phyloP scores from a whole-genome alignment of 2,329 filamentous ascomycete genomes.

The Torrubiella hemipterigena region DNA sequence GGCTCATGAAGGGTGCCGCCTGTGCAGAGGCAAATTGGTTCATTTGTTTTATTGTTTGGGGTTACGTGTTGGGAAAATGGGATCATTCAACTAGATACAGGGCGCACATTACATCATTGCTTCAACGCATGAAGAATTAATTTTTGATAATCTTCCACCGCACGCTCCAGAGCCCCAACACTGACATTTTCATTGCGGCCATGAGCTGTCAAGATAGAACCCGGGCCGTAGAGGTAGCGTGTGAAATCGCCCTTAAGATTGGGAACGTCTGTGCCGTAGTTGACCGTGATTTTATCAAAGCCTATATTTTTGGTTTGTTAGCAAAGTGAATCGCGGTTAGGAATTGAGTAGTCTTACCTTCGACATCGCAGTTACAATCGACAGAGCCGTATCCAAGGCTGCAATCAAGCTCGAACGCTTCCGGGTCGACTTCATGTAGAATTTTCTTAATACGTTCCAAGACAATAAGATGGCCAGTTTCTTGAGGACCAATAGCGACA shows the following conservation, averaged over 20 bases:
- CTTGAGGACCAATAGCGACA: conserved; percentile 56
- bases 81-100: too few species aligned
- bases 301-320: conserved; percentile 21
- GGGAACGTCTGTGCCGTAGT: conserved; percentile 79
- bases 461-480: conserved; percentile 39
- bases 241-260: conserved; percentile 53
- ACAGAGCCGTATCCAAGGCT: conserved; percentile 56
- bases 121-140: conserved; percentile 40
- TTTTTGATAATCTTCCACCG: conserved; percentile 61
- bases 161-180: conserved; percentile 57
- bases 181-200: conserved; percentile 66
- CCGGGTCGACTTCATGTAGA: conserved; percentile 31
- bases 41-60: too few species aligned
- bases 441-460: conserved; percentile 33
- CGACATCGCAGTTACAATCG: conserved; percentile 60
- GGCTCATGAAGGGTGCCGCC: too few species aligned
- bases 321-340: too few species aligned
- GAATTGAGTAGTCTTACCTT: conserved; percentile 29
- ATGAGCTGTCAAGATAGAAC: conserved; percentile 67
- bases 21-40: too few species aligned
- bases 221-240: conserved; percentile 47
- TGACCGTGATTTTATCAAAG: conserved; percentile 64
- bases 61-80: too few species aligned
- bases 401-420: conserved; percentile 48
- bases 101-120: too few species aligned